These are phyloP conservation scores for Trametes coccinea DNA, from an alignment of 768 basidiomycete species.

Conservation along the genomic window DNA sequence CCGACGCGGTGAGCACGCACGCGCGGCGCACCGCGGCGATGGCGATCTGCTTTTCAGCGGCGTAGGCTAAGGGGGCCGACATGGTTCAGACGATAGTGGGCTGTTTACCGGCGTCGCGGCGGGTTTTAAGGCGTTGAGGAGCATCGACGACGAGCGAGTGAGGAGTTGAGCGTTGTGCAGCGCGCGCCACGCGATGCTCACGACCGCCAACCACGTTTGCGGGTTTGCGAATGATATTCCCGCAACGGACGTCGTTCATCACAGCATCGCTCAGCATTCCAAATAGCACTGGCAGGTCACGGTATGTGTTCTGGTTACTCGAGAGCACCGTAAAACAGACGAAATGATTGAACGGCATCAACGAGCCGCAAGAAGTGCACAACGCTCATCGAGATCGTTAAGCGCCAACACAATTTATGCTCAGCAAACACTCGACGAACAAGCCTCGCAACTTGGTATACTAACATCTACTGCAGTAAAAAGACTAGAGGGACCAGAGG, in stretches of 20 bases:
- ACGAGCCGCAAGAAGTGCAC: no score
- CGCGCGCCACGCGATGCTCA: neutral
- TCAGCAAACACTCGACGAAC: no score
- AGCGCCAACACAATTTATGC: no score
- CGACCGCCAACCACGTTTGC: neutral
- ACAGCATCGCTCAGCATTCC: conserved; percentile 14
- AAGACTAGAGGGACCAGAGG: no score
- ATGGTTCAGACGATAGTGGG: neutral
- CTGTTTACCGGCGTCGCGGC: conserved; percentile 9
- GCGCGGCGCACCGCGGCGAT: conserved; percentile 87
- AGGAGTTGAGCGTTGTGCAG: conserved; percentile 4
- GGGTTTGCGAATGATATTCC: conserved; percentile 4
- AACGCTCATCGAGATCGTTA: no score
- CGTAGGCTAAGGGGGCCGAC: conserved; percentile 35
- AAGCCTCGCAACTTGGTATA: no score
- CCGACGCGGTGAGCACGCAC: conserved; percentile 76
- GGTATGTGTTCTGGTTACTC: no score
- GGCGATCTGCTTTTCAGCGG: conserved; percentile 77
- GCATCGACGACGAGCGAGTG: conserved; percentile 13
- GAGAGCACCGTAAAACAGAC: no score
- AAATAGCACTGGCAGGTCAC: neutral
- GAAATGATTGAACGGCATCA: no score
- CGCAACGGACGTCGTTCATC: neutral
- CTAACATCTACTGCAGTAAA: no score
- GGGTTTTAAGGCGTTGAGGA: conserved; percentile 14